phyloP scores from a whole-genome alignment of 2,329 filamentous ascomycete genomes.

The Cladosporium sp. region DNA sequence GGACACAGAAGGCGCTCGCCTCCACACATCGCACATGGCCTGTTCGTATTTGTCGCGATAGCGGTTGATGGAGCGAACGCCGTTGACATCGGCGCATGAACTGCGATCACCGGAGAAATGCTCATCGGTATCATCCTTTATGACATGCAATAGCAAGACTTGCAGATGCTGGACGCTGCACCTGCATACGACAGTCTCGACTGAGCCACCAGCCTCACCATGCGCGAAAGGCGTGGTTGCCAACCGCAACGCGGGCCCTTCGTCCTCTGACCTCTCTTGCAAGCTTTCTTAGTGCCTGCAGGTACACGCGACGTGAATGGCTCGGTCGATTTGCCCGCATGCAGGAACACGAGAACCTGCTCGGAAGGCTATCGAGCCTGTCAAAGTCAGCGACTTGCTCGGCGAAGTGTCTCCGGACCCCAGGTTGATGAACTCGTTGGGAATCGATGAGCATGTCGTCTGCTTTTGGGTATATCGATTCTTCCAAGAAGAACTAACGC shows the following conservation, averaged over 20 bases:
- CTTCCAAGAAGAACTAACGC: not conserved
- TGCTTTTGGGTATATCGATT: not conserved
- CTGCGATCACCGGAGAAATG: no score
- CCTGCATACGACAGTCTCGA: not conserved
- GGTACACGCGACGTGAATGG: slow-evolving; percentile 3
- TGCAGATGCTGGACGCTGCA: not conserved
- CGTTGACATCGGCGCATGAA: not conserved
- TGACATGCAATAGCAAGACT: no score
- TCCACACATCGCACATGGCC: slow-evolving; percentile 1
- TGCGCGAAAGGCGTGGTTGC: not conserved
- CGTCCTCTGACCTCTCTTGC: not conserved
- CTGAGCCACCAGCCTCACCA: not conserved
- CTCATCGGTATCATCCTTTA: no score
- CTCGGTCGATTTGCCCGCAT: not conserved
- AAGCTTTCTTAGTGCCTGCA: slow-evolving; percentile 1
- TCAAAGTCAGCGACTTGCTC: not conserved
- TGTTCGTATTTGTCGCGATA: not conserved
- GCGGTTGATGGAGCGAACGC: not conserved
- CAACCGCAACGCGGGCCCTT: slow-evolving; percentile 2
- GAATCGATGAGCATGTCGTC: not conserved
- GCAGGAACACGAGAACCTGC: slow-evolving; percentile 8
- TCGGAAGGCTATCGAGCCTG: not conserved
- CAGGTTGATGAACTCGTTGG: not conserved
- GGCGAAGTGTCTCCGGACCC: not conserved
- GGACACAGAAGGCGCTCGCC: not conserved